Evolutionary conservation across 805 yeast species (phyloP).

Genomic region (Saturnispora ahearnii): DNA sequence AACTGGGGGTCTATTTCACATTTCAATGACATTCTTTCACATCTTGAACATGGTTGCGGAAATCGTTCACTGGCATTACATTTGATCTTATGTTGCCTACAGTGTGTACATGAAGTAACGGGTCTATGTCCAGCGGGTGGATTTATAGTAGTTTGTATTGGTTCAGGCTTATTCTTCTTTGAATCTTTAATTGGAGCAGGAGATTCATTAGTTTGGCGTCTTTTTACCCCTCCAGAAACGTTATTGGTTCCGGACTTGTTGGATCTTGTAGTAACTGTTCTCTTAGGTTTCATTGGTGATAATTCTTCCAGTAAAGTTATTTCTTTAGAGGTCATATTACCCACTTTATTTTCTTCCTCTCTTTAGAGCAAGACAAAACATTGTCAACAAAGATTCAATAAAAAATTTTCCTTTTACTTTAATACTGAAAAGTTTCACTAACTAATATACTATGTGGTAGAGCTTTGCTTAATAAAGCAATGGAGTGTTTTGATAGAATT

Average conservation of each 20-base stretch:
- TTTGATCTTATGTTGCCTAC: constrained; percentile 89
- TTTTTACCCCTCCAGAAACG: background rate
- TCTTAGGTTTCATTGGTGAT: constrained; percentile 2
- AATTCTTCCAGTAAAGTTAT: background rate
- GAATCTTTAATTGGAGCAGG: background rate
- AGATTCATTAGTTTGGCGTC: background rate
- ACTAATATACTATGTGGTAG: no score
- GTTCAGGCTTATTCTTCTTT: constrained; percentile 4
- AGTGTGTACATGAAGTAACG: constrained; percentile 87
- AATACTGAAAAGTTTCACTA: no score
- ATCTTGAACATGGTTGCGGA: constrained; percentile 76
- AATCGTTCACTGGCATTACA: constrained; percentile 83
- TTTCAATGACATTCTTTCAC: constrained; percentile 66
- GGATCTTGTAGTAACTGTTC: background rate
- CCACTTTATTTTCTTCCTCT: background rate
- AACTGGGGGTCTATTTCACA: constrained; percentile 91
- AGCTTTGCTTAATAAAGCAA: no score
- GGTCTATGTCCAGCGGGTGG: constrained; percentile 60
- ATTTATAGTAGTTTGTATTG: background rate
- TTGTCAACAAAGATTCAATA: background rate
- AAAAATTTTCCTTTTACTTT: background rate
- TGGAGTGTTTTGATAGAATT: no score
- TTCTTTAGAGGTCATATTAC: background rate
- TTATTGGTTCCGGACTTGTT: background rate
- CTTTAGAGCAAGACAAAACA: background rate